Evolutionary conservation across 225 moss, liverwort and hornwort species (phyloP).

Genomic region (Pseudoscleropodium purum): DNA sequence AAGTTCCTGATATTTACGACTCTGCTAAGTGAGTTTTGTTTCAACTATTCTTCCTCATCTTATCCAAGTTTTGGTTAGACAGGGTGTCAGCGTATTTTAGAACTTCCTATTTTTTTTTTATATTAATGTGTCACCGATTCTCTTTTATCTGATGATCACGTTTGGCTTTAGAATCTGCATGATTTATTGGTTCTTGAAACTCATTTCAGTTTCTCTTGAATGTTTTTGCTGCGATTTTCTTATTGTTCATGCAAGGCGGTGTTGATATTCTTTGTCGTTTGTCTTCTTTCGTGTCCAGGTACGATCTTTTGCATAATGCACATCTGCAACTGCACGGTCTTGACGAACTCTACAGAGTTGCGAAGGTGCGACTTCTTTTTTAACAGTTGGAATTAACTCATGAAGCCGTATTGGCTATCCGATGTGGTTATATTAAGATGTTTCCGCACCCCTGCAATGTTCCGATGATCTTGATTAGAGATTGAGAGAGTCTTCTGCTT

Average conservation of each 20-base stretch:
- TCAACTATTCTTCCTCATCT: background rate
- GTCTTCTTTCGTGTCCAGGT: slow-evolving; percentile 30
- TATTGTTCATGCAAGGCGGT: background rate
- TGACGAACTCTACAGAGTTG: slow-evolving; percentile 82
- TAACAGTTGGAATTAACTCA: background rate
- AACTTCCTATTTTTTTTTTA: background rate
- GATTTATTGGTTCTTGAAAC: background rate
- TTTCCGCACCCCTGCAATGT: background rate
- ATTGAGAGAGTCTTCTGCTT: background rate
- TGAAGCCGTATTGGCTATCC: background rate
- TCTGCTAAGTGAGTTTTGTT: slow-evolving; percentile 78
- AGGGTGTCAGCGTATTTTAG: background rate
- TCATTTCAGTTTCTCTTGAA: background rate
- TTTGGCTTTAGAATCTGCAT: background rate
- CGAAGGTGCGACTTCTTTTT: slow-evolving; percentile 51
- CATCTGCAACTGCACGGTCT: slow-evolving; percentile 81
- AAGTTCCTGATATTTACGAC: slow-evolving; percentile 98
- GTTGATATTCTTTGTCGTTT: background rate
- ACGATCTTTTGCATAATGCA: slow-evolving; percentile 95
- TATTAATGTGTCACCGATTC: background rate
- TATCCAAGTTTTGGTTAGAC: background rate
- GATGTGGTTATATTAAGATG: background rate
- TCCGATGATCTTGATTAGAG: background rate
- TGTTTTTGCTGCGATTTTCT: background rate
- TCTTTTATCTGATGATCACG: background rate